Conservation (phyloP, 495 filamentous ascomycete species). For the Penicillium desertorum region DNA sequence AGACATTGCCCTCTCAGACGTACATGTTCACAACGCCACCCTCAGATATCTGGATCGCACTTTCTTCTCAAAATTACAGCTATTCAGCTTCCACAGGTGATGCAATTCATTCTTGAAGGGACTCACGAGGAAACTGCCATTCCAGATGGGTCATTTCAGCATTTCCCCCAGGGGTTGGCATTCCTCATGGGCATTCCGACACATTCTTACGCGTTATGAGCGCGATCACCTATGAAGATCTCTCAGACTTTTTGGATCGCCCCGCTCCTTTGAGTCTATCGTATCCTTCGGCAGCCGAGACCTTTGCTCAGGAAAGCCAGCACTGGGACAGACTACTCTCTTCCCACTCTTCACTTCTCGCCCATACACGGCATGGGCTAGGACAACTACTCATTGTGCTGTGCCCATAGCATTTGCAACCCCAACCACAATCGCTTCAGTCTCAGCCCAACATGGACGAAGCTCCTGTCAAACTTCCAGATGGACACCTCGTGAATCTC, state of each 20-base stretch:
- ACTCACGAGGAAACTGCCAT: slow-evolving; percentile 21
- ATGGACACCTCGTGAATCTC: slow-evolving; percentile 39
- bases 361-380: slow-evolving; percentile 28
- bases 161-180: slow-evolving; percentile 30
- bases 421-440: background rate
- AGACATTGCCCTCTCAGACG: no score
- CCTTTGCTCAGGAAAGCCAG: slow-evolving; percentile 5
- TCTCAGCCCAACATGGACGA: slow-evolving; percentile 26
- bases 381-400: slow-evolving; percentile 8
- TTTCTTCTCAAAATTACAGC: slow-evolving; percentile 6
- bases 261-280: slow-evolving; percentile 9
- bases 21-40: no score
- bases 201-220: slow-evolving; percentile 31
- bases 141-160: slow-evolving; percentile 31
- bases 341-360: background rate
- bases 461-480: slow-evolving; percentile 30
- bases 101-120: slow-evolving; percentile 4
- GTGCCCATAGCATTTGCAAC: slow-evolving; percentile 22
- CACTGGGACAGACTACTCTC: background rate
- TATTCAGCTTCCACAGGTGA: slow-evolving; percentile 4
- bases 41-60: slow-evolving; percentile 1
- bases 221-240: slow-evolving; percentile 4
- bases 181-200: slow-evolving; percentile 44
- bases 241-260: slow-evolving; percentile 6
- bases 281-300: slow-evolving; percentile 12